These are phyloP conservation scores for Haplosporangium gracile DNA, from an alignment of 192 early-diverging fungal genomes.

Conservation along the genomic window DNA sequence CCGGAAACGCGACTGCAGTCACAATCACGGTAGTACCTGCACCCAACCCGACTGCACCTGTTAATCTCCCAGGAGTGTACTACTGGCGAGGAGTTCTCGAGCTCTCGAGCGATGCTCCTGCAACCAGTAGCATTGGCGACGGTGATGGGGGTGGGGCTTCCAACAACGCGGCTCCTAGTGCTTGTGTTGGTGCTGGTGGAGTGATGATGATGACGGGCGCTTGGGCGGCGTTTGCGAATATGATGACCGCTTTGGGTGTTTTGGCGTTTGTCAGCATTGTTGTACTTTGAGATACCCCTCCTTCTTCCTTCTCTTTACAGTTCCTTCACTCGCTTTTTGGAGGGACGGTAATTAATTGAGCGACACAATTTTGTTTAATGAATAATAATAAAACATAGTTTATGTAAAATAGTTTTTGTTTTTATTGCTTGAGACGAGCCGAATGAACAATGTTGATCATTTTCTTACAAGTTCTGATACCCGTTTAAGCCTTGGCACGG, in stretches of 20 bases:
- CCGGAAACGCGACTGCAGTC: not conserved
- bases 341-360: not conserved
- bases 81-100: conserved; percentile 16
- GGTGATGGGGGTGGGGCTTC: not conserved
- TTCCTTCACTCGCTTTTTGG: conserved; percentile 7
- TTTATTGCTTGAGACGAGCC: not conserved
- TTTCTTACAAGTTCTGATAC: not conserved
- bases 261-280: conserved; percentile 10
- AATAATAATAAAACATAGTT: not conserved
- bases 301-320: not conserved
- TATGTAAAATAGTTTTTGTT: not conserved
- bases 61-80: not conserved
- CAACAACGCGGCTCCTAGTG: not conserved
- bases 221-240: conserved; percentile 2
- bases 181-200: not conserved
- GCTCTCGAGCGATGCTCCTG: conserved; percentile 3
- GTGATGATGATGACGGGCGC: not conserved
- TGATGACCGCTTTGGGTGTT: conserved; percentile 14
- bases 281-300: not conserved
- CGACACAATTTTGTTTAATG: not conserved
- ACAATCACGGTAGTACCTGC: not conserved
- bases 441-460: not conserved
- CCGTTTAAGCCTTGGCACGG: conserved; percentile 57
- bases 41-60: not conserved
- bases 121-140: not conserved